Conservation (phyloP, 1,284 basidiomycete species). For the Sphaerobolus stellatus region DNA sequence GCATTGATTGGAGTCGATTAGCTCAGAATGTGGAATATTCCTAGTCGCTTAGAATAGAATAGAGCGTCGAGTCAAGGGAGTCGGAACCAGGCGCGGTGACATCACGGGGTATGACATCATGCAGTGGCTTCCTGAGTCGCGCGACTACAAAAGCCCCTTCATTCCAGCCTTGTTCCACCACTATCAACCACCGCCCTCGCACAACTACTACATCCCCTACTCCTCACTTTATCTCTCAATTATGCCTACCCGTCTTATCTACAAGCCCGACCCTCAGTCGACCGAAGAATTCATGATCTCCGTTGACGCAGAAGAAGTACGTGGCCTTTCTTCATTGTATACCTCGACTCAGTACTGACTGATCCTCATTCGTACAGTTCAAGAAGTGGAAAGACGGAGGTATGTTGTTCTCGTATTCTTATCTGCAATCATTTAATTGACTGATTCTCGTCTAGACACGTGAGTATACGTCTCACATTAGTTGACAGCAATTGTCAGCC, state of each 20-base stretch:
- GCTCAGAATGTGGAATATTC: no score
- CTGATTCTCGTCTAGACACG: slow-evolving; percentile 52
- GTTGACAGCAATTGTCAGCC: slow-evolving; percentile 5
- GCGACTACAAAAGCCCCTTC: slow-evolving; percentile 4
- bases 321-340: slow-evolving; percentile 24
- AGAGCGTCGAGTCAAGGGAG: neutral
- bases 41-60: slow-evolving; percentile 1
- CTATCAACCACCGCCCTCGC: neutral
- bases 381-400: slow-evolving; percentile 79
- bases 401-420: slow-evolving; percentile 35
- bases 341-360: slow-evolving; percentile 16
- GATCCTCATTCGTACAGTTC: slow-evolving; percentile 44
- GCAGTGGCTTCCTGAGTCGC: neutral
- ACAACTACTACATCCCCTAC: neutral
- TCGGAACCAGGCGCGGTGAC: slow-evolving; percentile 4
- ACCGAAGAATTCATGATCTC: slow-evolving; percentile 71
- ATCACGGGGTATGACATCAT: neutral
- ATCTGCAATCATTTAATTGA: slow-evolving; percentile 25
- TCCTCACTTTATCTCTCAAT: neutral
- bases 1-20: slow-evolving; percentile 13
- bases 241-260: slow-evolving; percentile 66
- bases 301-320: slow-evolving; percentile 66
- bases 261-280: slow-evolving; percentile 68
- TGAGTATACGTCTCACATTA: slow-evolving; percentile 39
- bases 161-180: neutral